phyloP scores from a whole-genome alignment of 2,329 filamentous ascomycete genomes.

The Colletotrichum limetticola region DNA sequence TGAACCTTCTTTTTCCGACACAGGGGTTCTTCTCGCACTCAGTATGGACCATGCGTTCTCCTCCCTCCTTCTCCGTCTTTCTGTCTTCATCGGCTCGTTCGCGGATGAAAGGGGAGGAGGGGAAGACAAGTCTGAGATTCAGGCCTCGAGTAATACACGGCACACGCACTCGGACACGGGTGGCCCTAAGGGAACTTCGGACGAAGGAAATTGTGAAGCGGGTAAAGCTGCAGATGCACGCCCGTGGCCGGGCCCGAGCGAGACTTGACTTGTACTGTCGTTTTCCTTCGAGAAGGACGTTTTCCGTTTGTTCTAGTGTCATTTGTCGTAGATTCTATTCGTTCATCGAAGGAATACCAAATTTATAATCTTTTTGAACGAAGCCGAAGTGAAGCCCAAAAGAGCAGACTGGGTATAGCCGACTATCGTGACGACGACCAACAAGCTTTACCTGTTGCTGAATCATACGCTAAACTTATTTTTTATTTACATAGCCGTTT shows the following conservation, averaged over 20 bases:
- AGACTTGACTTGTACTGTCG: conserved; percentile 2
- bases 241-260: conserved; percentile 6
- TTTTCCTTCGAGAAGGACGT: background rate
- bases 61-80: background rate
- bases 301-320: background rate
- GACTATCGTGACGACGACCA: background rate
- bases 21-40: background rate
- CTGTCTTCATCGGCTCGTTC: background rate
- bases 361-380: too few relatives aligned
- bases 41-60: conserved; percentile 1
- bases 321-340: background rate
- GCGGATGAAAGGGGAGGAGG: background rate
- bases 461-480: background rate
- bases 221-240: background rate
- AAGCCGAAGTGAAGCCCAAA: too few relatives aligned
- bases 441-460: background rate
- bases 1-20: background rate
- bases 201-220: conserved; percentile 6
- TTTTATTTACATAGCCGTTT: background rate
- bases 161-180: background rate
- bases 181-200: conserved; percentile 3
- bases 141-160: background rate
- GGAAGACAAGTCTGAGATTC: background rate
- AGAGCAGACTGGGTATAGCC: background rate
- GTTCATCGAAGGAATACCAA: background rate